These are phyloP conservation scores for Mrakia hoshinonis DNA, from an alignment of 768 basidiomycete species.

Conservation along the genomic window DNA sequence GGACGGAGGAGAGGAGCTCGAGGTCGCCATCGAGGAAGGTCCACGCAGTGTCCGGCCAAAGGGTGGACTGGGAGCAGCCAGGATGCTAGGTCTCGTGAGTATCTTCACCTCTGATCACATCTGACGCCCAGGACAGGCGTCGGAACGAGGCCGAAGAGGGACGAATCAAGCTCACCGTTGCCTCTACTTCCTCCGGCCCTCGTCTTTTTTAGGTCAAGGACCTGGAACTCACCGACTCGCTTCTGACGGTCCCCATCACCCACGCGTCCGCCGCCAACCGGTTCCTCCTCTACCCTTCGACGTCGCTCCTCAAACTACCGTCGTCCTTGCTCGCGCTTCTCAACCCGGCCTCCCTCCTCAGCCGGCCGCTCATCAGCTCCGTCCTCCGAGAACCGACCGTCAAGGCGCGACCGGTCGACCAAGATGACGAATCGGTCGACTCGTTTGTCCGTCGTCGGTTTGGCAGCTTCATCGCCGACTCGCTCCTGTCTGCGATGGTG, in stretches of 20 bases:
- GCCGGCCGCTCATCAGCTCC: constrained; percentile 48
- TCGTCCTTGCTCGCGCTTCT: constrained; percentile 44
- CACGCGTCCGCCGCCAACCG: constrained; percentile 69
- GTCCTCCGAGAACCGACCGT: constrained; percentile 54
- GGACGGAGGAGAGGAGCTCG: not conserved
- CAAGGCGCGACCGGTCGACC: constrained; percentile 31
- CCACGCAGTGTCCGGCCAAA: constrained; percentile 78
- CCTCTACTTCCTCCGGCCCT: constrained; percentile 11
- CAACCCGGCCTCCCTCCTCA: constrained; percentile 42
- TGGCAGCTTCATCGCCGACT: constrained; percentile 60
- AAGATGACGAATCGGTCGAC: constrained; percentile 69
- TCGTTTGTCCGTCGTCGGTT: constrained; percentile 66
- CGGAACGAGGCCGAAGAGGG: not conserved
- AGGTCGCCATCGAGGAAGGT: constrained; percentile 68
- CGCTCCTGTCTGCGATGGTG: constrained; percentile 68
- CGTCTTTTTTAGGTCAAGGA: constrained; percentile 59
- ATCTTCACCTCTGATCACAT: not conserved
- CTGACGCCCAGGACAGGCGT: not conserved
- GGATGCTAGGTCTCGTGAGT: constrained; percentile 70
- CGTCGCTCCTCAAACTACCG: constrained; percentile 47
- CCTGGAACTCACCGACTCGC: constrained; percentile 51
- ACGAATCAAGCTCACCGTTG: constrained; percentile 24
- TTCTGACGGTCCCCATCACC: constrained; percentile 59
- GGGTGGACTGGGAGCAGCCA: constrained; percentile 47
- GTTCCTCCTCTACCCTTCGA: constrained; percentile 49